phyloP scores from a whole-genome alignment of 2,329 filamentous ascomycete genomes.

The Diaporthe destruens region DNA sequence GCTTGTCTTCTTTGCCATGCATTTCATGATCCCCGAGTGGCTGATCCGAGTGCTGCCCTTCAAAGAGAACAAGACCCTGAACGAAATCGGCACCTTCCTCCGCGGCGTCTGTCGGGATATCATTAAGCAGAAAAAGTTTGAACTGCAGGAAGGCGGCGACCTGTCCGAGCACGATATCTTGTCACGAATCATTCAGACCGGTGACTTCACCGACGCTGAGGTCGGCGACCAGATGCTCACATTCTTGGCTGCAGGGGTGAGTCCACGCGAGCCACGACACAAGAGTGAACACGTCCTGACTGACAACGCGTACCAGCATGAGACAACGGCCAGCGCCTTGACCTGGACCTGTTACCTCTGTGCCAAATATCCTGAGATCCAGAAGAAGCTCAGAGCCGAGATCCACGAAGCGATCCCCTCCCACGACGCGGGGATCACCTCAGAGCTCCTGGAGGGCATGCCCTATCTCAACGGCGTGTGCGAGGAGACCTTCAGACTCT shows the following conservation, averaged over 20 bases:
- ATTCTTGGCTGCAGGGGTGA: conserved; percentile 35
- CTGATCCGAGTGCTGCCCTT: conserved; percentile 32
- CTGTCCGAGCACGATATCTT: conserved; percentile 37
- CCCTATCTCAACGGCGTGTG: conserved; percentile 38
- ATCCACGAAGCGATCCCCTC: conserved; percentile 25
- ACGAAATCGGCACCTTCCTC: conserved; percentile 36
- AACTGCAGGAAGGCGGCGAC: conserved; percentile 27
- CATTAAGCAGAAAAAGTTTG: conserved; percentile 32
- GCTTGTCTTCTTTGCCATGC: conserved; percentile 33
- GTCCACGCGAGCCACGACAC: not conserved
- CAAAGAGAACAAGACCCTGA: conserved; percentile 33
- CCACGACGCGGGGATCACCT: conserved; percentile 20
- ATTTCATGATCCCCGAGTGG: conserved; percentile 38
- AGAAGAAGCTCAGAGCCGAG: conserved; percentile 33
- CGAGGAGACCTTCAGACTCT: conserved; percentile 34
- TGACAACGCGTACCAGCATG: conserved; percentile 16
- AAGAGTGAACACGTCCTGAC: not conserved
- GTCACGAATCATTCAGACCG: conserved; percentile 37
- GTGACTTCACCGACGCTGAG: conserved; percentile 35
- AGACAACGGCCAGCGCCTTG: conserved; percentile 35
- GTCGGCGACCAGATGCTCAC: conserved; percentile 38
- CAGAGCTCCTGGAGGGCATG: conserved; percentile 36
- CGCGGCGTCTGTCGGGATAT: conserved; percentile 33
- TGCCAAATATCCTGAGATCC: conserved; percentile 37
- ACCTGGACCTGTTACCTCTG: conserved; percentile 39